These are phyloP conservation scores for Kalanchoe fedtschenkoi DNA, from an alignment of 164 flowering plant species.

Conservation along the genomic window DNA sequence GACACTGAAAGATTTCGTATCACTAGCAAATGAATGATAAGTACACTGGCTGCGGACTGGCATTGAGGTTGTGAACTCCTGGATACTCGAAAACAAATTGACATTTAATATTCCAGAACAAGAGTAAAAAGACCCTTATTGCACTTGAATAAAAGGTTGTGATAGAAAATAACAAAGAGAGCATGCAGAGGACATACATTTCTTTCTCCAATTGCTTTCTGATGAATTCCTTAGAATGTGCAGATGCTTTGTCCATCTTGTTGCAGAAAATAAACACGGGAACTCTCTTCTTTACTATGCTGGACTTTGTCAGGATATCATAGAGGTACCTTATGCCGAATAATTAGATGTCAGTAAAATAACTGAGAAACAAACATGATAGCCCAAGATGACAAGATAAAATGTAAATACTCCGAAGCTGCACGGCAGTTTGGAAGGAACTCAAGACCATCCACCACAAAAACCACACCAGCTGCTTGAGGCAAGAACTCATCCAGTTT, in stretches of 20 bases:
- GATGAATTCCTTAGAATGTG: slow-evolving; percentile 88
- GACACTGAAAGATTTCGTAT: background rate
- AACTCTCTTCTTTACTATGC: slow-evolving; percentile 61
- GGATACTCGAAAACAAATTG: too few relatives aligned
- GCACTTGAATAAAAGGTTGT: background rate
- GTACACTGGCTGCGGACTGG: background rate
- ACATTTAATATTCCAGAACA: too few relatives aligned
- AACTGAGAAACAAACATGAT: background rate
- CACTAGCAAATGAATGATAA: background rate
- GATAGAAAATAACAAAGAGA: background rate
- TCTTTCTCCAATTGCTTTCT: slow-evolving; percentile 89
- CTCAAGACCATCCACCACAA: slow-evolving; percentile 89
- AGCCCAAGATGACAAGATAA: background rate
- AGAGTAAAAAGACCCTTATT: too few relatives aligned
- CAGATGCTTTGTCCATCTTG: slow-evolving; percentile 89
- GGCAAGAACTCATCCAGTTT: slow-evolving; percentile 85
- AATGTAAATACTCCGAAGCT: slow-evolving; percentile 63
- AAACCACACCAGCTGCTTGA: slow-evolving; percentile 73
- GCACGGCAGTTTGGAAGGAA: slow-evolving; percentile 78
- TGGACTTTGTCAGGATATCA: slow-evolving; percentile 79
- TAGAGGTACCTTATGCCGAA: slow-evolving; percentile 63
- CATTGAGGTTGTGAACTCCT: too few relatives aligned
- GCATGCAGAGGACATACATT: slow-evolving; percentile 39
- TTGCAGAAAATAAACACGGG: slow-evolving; percentile 81
- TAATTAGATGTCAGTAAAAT: background rate